Conservation (phyloP, 2,329 filamentous ascomycete species). For the Penicillium sp. region DNA sequence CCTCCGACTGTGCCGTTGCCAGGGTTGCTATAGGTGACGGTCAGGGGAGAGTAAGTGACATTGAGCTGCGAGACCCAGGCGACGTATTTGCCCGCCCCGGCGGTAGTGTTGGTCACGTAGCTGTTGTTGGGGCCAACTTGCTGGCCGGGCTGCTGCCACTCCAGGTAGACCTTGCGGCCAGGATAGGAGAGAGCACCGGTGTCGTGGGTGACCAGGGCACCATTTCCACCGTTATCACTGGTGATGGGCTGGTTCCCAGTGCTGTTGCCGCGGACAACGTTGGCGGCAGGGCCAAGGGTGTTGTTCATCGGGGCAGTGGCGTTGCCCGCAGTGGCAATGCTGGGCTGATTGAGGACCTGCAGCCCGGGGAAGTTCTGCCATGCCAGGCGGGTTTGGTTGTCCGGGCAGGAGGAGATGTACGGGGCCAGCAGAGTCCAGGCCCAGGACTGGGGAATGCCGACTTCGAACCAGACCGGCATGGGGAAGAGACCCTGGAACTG, state of each 20-base stretch:
- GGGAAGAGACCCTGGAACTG: conserved; percentile 75
- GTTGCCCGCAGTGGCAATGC: conserved; percentile 40
- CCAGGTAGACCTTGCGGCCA: conserved; percentile 63
- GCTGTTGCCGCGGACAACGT: conserved; percentile 39
- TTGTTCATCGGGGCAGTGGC: conserved; percentile 52
- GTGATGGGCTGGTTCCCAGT: conserved; percentile 51
- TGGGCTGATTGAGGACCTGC: conserved; percentile 68
- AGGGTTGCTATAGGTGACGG: conserved; percentile 40
- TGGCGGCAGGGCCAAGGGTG: conserved; percentile 43
- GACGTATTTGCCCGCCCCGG: conserved; percentile 58
- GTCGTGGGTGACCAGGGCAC: conserved; percentile 62
- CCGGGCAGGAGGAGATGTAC: conserved; percentile 71
- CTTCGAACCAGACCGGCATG: conserved; percentile 77
- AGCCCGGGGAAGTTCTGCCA: conserved; percentile 82
- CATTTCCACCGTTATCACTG: conserved; percentile 56
- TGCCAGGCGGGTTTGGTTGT: conserved; percentile 64
- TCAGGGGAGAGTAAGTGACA: conserved; percentile 61
- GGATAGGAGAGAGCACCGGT: conserved; percentile 67
- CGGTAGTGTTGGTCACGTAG: conserved; percentile 61
- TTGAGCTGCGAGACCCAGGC: conserved; percentile 74
- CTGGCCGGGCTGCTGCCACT: conserved; percentile 66
- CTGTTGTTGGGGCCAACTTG: conserved; percentile 73
- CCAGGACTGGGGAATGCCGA: conserved; percentile 77
- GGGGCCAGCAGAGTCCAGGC: conserved; percentile 75
- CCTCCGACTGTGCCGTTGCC: background rate